A percentile compares a stretch with the other conserved stretches of the same genome.
Conservation (phyloP, 1,139 yeast genomes). For the Zygosaccharomyces pseudobailii region DNA sequence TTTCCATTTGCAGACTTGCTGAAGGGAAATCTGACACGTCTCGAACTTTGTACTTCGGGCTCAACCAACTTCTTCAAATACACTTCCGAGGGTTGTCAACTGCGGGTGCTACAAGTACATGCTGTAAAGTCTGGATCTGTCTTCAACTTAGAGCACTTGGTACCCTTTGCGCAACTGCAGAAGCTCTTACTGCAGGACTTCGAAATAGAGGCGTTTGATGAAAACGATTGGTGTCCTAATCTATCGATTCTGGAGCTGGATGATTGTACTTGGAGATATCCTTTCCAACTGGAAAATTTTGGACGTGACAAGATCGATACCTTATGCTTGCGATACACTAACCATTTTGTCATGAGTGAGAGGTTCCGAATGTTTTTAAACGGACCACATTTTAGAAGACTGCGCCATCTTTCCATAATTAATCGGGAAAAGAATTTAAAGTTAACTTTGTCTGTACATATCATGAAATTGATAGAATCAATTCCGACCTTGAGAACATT, state of each 20-base stretch:
- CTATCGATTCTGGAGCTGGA: conserved; percentile 19
- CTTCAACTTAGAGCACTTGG: conserved; percentile 31
- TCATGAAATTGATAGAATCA: conserved; percentile 27
- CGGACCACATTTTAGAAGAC: conserved; percentile 25
- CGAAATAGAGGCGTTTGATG: conserved; percentile 28
- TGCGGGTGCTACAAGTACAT: conserved; percentile 18
- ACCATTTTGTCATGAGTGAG: conserved; percentile 33
- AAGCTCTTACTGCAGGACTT: conserved; percentile 27
- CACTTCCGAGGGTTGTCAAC: conserved; percentile 16
- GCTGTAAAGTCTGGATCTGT: conserved; percentile 24
- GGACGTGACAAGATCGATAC: conserved; percentile 23
- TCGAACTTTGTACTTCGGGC: conserved; percentile 24
- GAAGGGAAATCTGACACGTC: conserved; percentile 20
- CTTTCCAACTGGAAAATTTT: conserved; percentile 30
- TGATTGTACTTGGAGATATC: conserved; percentile 35
- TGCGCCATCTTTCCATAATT: conserved; percentile 26
- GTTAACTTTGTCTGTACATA: conserved; percentile 29
- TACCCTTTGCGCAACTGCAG: conserved; percentile 21
- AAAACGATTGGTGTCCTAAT: conserved; percentile 16
- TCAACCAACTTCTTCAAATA: conserved; percentile 34
- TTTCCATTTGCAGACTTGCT: conserved; percentile 28
- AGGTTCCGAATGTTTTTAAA: conserved; percentile 31
- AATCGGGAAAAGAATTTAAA: conserved; percentile 27
- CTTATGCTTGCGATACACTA: conserved; percentile 24
- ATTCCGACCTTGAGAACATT: conserved; percentile 29